Base-by-base conservation (phyloP, 2,329 filamentous ascomycete genomes). In the Trematosphaeria pertusa region DNA sequence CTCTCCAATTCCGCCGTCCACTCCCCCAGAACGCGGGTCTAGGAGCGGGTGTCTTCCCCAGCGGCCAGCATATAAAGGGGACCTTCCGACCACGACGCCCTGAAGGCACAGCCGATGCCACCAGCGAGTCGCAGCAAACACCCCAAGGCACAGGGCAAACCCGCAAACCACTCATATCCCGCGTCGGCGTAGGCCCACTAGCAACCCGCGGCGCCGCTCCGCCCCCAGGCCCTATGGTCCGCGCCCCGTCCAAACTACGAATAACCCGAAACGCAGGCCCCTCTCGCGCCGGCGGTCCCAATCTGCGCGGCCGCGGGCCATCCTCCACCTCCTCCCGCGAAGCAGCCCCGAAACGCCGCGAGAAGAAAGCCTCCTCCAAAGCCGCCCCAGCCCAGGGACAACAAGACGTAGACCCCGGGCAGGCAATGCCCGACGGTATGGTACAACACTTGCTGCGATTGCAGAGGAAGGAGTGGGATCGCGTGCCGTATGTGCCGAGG, bases 381-480 rank as follows among this genome's bases (percentile, higher is more conserved):
- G n/a, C n/a, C n/a, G n/a, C n/a, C n/a, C n/a, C n/a, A n/a, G n/a
- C n/a, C n/a, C n/a, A n/a, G n/a, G n/a, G n/a, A n/a, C n/a, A n/a
- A n/a, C n/a, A n/a, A n/a, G n/a, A n/a, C n/a, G n/a, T n/a, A n/a
- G n/a, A n/a, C n/a, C n/a, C n/a, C n/a, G n/a, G n/a, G n/a, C n/a
- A n/a, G n/a, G n/a, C n/a, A n/a, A 35, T 69, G 10, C 56, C 58
- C 4, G 60, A 70, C 28, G 61, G 59, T 14, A 66, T 69, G 65
- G 54, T 66, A 11, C 62, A 66, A 39, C 61, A 69, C 10, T 39
- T 72, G 37, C 43, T 67, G 30, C 60, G 69, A 6, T 42, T 71
- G 43, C 69, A 72, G 55, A 53, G 63, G 19, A 61, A 63, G 26
- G 64, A 68, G 49, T 72, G 69, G 69, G 69, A 70, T 46, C 59